Evolutionary conservation across 345 rosid genomes (phyloP), one percentile per base, ranked within the genome.

Genomic region (Citropsis articulata): DNA sequence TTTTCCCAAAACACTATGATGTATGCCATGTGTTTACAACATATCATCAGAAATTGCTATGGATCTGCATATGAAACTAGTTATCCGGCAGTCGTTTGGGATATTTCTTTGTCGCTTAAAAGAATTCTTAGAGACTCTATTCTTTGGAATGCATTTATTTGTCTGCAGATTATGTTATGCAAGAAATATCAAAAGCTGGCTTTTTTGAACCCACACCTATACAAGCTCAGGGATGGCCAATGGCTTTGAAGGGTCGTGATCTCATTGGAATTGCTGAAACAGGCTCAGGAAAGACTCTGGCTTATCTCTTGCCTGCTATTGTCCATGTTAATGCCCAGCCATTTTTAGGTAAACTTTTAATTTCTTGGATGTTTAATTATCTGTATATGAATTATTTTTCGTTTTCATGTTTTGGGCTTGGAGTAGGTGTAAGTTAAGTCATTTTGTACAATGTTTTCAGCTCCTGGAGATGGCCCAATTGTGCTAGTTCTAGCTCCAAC

Each of bases 161-260:
- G 35, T 9, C 66, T 81, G 19, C 89, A 94, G 99, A 97, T 27
- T 94, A 97, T 89, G 99, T 97, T 42, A 53, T 97, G 90, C 93
- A 97, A 87, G 99, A 97, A 88, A 79, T 97, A 76, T 79, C 86
- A 56, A 97, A 91, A 88, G 94, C 99, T 73, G 99, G 99, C 66
- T 97, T 97, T 85, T 86, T 86, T 35, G 98, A 94, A 75, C 99
- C 99, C 67, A 97, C 98, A 12, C 90, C 99, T 48, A 97, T 97
- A 82, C 99, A 97, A 84, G 84, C 99, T 77, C 99, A 97, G 81
- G 98, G 99, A n/a, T 97, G 98, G 99, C 99, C 99, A 75, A 97
- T 97, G 99, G 99, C 99, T 42, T 87, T 94, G 81, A 93, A 85
- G 79, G 99, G 99, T 10, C 97, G 99, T 76, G 99, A 94, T 83